Evolutionary conservation across 2,329 filamentous ascomycete genomes (phyloP), one percentile per base, ranked within the genome.

Genomic region (Fusarium irregulare): DNA sequence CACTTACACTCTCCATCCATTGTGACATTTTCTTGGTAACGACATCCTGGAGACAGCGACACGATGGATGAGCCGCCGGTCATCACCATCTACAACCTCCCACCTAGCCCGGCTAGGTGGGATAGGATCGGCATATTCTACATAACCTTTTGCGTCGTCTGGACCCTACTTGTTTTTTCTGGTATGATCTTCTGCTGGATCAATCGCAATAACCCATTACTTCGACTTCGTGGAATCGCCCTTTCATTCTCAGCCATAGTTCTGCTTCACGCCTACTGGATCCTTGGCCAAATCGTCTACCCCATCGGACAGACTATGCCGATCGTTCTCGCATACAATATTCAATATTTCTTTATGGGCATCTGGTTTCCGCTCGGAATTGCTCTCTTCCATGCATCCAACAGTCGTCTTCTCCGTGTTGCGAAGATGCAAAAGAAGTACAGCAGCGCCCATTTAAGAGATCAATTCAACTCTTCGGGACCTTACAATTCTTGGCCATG

Each of bases 281-380:
- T 79, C 13, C 75, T 78, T 2, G 80, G 79, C 3, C 80, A 83
- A 70, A 70, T 80, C 13, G 78, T 71, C 0, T 82, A 83, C 61
- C 68, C 78, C 2, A 57, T 81, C 23, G 81, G 80, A 1, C 69
- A 76, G 0, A 63, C 81, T 4, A 74, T 78, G 30, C 84, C 87
- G 0, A 85, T 84, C 50, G 79, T 84, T 14, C 80, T 83, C 14
- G 86, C 60, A 12, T 62, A 62, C 4, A 42, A 65, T 4, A 21
- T 70, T 9, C 56, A 90, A 75, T 91, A 84, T 75, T 91, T 88
- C 85, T 82, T 89, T 75, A 91, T 91, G 89, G 85, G 86, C 49
- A 84, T 87, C 45, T 89, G 87, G 75, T 79, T 91, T 9, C 89
- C 89, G 8, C 84, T 88, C 44, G 88, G 89, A 28, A 88, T 91